Base-by-base conservation (phyloP, 805 yeast species). In the Suhomyces emberorum region DNA sequence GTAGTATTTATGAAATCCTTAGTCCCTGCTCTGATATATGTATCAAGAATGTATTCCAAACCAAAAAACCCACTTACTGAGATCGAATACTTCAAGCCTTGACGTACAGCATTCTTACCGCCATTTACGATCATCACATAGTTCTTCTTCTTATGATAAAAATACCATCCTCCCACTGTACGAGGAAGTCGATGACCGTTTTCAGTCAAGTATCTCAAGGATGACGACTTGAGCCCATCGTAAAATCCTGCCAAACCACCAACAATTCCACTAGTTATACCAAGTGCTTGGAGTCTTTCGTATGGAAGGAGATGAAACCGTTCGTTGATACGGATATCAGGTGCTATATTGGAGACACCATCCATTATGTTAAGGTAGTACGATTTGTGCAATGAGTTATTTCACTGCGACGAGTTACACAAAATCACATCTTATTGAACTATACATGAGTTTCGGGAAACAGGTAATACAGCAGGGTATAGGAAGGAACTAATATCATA, bases 91-190 rank as follows among this genome's bases (percentile, higher is more conserved):
- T 43, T 36, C 24, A 47, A 28, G 0, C 61, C 72, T 7, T 64
- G 63, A 24, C 49, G 55, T n/a, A 71, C 47, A 0, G 82, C 88
- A 6, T 46, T 36, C 14, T 61, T 63, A 43, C 77, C 59, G 1
- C 85, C 86, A 18, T 67, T 65, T 39, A 74, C 67, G 23, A 83
- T 57, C 59, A 86, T 77, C 20, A 82, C 83, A 56, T 84, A 83
- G 58, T 84, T 83, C 63, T 85, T 87, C 43, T 87, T 72, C 59
- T 83, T 86, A 59, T 87, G 93, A 59, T 87, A 87, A 54, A 81
- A 83, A 52, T 83, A 87, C 96, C 95, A 87, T 0, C 91, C 93
- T 15, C 87, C 88, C 36, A 77, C 81, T 0, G 82, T 77, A 15
- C 59, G 69, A 6, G 96, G 96, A 39, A 88, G 61, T 35, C 96